Percentiles rank a stretch among this genome's conserved stretches.
Evolutionary conservation across 768 basidiomycete species (phyloP).

Genomic region (Chalciporus sphaerocephalus): DNA sequence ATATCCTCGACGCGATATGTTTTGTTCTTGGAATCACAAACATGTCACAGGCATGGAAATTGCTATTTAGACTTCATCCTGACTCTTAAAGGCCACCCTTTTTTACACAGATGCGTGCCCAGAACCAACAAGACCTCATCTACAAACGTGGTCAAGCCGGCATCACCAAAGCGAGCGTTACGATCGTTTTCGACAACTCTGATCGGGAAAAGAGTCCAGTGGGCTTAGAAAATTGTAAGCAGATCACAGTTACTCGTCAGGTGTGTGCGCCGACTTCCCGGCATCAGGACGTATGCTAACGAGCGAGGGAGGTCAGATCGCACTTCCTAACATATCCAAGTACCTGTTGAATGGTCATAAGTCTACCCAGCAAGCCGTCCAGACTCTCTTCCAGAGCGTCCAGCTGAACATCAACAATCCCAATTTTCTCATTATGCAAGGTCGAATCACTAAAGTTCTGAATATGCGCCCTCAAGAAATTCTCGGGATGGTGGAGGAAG

Average conservation of each 20-base stretch:
- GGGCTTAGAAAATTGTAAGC: conserved; percentile 72
- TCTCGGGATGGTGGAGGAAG: conserved; percentile 97
- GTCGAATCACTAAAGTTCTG: conserved; percentile 96
- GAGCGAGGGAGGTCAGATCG: conserved; percentile 54
- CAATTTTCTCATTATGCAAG: conserved; percentile 99
- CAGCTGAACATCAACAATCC: conserved; percentile 99
- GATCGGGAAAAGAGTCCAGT: conserved; percentile 80
- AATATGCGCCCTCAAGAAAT: conserved; percentile 99
- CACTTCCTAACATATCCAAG: conserved; percentile 88
- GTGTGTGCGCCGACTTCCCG: conserved; percentile 38
- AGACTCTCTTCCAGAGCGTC: conserved; percentile 91
- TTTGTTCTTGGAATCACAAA: conserved; percentile 98
- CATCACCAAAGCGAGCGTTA: conserved; percentile 93
- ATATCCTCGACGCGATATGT: conserved; percentile 98
- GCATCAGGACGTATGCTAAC: conserved; percentile 1
- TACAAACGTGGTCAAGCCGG: conserved; percentile 99
- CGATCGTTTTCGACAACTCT: conserved; percentile 98
- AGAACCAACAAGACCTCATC: conserved; percentile 95
- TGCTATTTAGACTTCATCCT: neutral
- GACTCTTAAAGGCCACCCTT: neutral
- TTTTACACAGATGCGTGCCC: conserved; percentile 75
- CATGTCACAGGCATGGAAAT: conserved; percentile 70
- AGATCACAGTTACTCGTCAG: conserved; percentile 97
- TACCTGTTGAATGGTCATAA: conserved; percentile 97
- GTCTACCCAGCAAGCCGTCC: conserved; percentile 76